Evolutionary conservation across 2,329 filamentous ascomycete species (phyloP).

Genomic region (Xylariaceae sp.): DNA sequence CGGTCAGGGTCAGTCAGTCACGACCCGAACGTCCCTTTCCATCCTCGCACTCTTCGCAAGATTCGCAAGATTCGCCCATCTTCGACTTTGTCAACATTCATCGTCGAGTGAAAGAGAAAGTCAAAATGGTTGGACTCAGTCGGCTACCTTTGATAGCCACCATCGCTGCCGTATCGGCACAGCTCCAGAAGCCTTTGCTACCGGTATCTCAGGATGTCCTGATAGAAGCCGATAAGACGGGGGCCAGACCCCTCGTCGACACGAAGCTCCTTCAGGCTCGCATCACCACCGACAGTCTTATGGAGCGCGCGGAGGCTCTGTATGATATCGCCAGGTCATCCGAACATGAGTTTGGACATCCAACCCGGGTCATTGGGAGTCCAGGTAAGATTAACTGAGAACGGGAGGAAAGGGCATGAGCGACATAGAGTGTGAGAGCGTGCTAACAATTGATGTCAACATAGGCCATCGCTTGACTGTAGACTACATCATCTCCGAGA

Average conservation of each 20-base stretch:
- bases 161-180: constrained; percentile 13
- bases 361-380: constrained; percentile 66
- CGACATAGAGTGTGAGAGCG: background rate
- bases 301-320: constrained; percentile 54
- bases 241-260: constrained; percentile 40
- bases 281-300: constrained; percentile 52
- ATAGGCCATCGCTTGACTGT: constrained; percentile 59
- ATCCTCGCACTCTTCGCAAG: too few relatives aligned
- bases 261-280: constrained; percentile 50
- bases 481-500: constrained; percentile 53
- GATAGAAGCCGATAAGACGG: constrained; percentile 9
- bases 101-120: background rate
- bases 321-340: constrained; percentile 57
- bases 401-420: background rate
- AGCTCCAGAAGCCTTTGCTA: constrained; percentile 26
- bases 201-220: constrained; percentile 14
- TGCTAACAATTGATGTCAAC: background rate
- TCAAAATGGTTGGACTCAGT: constrained; percentile 16
- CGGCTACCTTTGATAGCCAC: constrained; percentile 17
- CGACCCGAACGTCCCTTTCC: too few relatives aligned
- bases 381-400: constrained; percentile 39
- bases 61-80: too few relatives aligned
- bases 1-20: too few relatives aligned
- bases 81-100: background rate
- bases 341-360: constrained; percentile 57